These are phyloP conservation scores for Sungouiozyma ichnusensis DNA, from an alignment of 805 yeast species.

Conservation along the genomic window DNA sequence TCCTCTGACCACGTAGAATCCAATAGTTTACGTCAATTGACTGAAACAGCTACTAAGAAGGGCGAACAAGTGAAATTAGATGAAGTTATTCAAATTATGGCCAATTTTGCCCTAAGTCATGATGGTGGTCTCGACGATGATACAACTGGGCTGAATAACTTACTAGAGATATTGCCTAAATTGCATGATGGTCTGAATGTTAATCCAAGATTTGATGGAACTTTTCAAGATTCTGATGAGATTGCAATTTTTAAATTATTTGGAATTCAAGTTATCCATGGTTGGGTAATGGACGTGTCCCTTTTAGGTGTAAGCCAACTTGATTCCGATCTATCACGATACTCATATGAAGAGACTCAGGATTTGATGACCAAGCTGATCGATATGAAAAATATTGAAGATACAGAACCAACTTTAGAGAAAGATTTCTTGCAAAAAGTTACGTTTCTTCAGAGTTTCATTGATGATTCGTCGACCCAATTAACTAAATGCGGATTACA, in stretches of 20 bases:
- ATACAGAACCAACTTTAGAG: slow-evolving; percentile 18
- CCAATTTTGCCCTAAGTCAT: slow-evolving; percentile 32
- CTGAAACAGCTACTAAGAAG: slow-evolving; percentile 22
- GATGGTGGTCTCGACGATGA: slow-evolving; percentile 10
- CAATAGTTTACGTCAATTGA: slow-evolving; percentile 8
- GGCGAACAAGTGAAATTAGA: slow-evolving; percentile 26
- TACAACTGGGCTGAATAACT: slow-evolving; percentile 28
- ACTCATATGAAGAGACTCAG: slow-evolving; percentile 51
- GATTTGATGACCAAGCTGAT: slow-evolving; percentile 39
- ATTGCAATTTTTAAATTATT: slow-evolving; percentile 46
- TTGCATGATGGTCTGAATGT: slow-evolving; percentile 64
- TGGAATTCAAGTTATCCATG: slow-evolving; percentile 59
- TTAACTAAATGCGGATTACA: slow-evolving; percentile 56
- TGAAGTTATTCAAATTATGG: slow-evolving; percentile 39
- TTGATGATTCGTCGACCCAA: slow-evolving; percentile 58
- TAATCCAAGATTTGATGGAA: slow-evolving; percentile 58
- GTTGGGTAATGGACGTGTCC: slow-evolving; percentile 53
- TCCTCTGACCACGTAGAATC: slow-evolving; percentile 27
- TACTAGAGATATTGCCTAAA: slow-evolving; percentile 48
- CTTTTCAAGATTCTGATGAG: slow-evolving; percentile 43
- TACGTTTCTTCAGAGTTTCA: slow-evolving; percentile 32
- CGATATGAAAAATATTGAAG: slow-evolving; percentile 18
- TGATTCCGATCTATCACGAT: slow-evolving; percentile 25
- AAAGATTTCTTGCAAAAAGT: slow-evolving; percentile 21
- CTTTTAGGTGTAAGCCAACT: neutral